Evolutionary conservation across 1,139 yeast genomes (phyloP).

Genomic region (Nakaseomyces glabratus): DNA sequence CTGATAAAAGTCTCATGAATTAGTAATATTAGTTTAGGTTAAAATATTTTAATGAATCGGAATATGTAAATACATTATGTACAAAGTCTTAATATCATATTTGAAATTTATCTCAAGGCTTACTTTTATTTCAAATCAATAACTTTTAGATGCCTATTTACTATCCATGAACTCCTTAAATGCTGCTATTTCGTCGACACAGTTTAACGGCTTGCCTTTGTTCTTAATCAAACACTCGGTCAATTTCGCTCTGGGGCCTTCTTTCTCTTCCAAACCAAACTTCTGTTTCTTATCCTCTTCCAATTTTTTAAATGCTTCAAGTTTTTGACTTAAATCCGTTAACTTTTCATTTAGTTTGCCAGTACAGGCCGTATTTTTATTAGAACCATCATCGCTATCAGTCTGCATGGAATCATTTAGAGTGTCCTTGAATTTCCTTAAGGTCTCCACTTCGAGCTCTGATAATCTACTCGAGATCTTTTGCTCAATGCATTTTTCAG

Average conservation of each 20-base stretch:
- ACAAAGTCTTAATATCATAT: too few species aligned
- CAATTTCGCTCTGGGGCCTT: conserved; percentile 36
- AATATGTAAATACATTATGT: too few species aligned
- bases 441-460: conserved; percentile 52
- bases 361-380: conserved; percentile 24
- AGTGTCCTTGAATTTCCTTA: conserved; percentile 45
- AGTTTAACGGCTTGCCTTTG: conserved; percentile 67
- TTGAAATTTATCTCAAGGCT: too few species aligned
- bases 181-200: conserved; percentile 76
- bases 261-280: conserved; percentile 17
- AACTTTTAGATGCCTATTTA: too few species aligned
- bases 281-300: conserved; percentile 27
- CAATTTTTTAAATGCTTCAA: conserved; percentile 32
- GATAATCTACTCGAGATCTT: conserved; percentile 60
- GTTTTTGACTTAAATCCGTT: conserved; percentile 38
- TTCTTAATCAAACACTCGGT: conserved; percentile 60
- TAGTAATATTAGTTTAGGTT: too few species aligned
- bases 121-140: too few species aligned
- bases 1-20: too few species aligned
- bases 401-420: conserved; percentile 38
- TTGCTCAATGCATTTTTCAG: conserved; percentile 70
- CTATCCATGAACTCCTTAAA: conserved; percentile 41
- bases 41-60: too few species aligned
- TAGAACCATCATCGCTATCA: conserved; percentile 29
- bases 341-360: conserved; percentile 37